These are phyloP conservation scores for Didymellaceae sp. DNA, from an alignment of 2,329 filamentous ascomycete species.

Conservation along the genomic window DNA sequence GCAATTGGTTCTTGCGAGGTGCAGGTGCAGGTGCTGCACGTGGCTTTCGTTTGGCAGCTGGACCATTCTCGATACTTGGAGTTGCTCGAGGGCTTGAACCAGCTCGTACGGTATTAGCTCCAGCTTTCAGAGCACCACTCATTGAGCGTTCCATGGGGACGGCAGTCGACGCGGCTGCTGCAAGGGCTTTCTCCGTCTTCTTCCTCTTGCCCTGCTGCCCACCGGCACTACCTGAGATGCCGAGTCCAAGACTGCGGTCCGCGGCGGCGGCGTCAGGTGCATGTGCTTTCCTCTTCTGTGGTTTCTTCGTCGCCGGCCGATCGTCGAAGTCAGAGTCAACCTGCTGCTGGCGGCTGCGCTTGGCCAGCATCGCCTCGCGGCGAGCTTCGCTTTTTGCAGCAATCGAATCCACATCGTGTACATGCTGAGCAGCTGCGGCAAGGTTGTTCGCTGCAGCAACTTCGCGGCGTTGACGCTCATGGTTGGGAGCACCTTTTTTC, in stretches of 20 bases:
- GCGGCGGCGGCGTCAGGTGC: slow-evolving; percentile 57
- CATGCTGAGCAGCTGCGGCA: slow-evolving; percentile 72
- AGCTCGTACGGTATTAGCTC: slow-evolving; percentile 44
- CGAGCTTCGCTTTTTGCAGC: slow-evolving; percentile 80
- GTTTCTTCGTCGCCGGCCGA: slow-evolving; percentile 64
- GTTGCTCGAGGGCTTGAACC: slow-evolving; percentile 71
- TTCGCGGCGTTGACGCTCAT: slow-evolving; percentile 79
- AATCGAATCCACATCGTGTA: slow-evolving; percentile 82
- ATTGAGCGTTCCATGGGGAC: slow-evolving; percentile 71
- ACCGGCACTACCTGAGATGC: slow-evolving; percentile 64
- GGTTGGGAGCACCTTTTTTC: slow-evolving; percentile 64
- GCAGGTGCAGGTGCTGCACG: slow-evolving; percentile 70
- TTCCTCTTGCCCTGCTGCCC: slow-evolving; percentile 72
- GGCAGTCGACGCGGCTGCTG: slow-evolving; percentile 44
- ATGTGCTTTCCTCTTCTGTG: slow-evolving; percentile 63
- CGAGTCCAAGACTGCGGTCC: slow-evolving; percentile 63
- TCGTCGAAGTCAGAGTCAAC: slow-evolving; percentile 84
- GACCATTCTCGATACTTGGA: slow-evolving; percentile 60
- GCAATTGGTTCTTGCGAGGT: slow-evolving; percentile 72
- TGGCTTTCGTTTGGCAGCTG: slow-evolving; percentile 69
- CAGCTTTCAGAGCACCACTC: slow-evolving; percentile 63
- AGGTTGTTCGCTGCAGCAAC: slow-evolving; percentile 75
- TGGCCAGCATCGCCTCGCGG: slow-evolving; percentile 80
- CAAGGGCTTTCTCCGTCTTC: slow-evolving; percentile 73
- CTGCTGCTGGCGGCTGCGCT: slow-evolving; percentile 70